Conservation (phyloP, 1,284 basidiomycete genomes). For the Microbotryomycetes sp. region DNA sequence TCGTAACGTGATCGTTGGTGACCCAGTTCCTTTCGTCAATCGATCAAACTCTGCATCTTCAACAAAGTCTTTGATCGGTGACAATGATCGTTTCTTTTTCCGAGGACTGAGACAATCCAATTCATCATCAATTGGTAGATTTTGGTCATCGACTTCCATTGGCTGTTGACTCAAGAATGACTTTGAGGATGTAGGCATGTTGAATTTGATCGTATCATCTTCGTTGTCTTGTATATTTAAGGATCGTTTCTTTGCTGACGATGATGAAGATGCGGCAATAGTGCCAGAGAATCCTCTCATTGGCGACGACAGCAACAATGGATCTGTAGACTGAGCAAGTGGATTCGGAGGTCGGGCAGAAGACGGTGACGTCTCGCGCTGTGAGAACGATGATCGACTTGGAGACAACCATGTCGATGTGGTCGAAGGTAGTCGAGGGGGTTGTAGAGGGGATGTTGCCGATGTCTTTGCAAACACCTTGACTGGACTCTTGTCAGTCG, state of each 20-base stretch:
- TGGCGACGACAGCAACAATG: not conserved
- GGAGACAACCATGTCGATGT: no score
- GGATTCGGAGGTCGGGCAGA: no score
- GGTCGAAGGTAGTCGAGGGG: no score
- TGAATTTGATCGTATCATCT: not conserved
- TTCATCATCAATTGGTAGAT: conserved; percentile 14
- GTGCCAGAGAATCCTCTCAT: not conserved
- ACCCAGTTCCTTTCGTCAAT: not conserved
- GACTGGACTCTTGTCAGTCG: not conserved
- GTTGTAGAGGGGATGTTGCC: not conserved
- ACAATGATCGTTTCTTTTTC: conserved; percentile 13
- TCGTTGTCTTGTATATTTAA: not conserved
- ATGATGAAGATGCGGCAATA: conserved; percentile 9
- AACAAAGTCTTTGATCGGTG: not conserved
- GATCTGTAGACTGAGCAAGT: not conserved
- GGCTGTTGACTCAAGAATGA: not conserved
- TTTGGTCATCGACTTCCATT: not conserved
- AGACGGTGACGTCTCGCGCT: no score
- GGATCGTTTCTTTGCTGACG: conserved; percentile 1
- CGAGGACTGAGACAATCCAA: conserved; percentile 29
- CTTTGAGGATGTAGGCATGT: conserved; percentile 2
- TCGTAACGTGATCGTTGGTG: conserved; percentile 3
- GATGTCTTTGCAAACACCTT: not conserved
- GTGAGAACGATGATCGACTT: no score
- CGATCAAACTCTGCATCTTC: not conserved